Base-by-base conservation (phyloP, 2,329 filamentous ascomycete genomes). In the Aspergillus latus region DNA sequence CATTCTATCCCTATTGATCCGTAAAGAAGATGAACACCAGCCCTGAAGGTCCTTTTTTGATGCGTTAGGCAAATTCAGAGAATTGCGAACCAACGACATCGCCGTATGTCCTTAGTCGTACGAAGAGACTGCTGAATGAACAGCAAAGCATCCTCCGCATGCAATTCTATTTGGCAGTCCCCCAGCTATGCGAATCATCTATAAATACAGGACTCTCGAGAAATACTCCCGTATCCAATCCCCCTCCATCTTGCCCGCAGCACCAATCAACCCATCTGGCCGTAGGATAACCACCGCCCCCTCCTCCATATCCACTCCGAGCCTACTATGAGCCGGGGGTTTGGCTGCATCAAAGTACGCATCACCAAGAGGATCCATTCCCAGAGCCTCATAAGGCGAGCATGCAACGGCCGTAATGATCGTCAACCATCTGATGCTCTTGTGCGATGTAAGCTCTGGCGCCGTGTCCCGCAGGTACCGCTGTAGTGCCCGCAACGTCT, bases 301-400 rank as follows among this genome's bases (percentile, higher is more conserved):
- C 29, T 37, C 29, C 1, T 49, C 37, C 11, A 13, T 5, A 21
- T 42, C 7, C 1, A 57, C n/a, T 4, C 49, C 49, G 1, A 49
- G 29, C 3, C 26, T 32, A 2, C 32, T n/a, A 32, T 57, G 49
- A 5, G 44, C 49, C 5, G 16, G 10, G 2, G 30, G 30, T 34
- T 34, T 44, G 2, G 9, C 32, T 21, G 44, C 7, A 15, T 52
- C 49, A 15, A 52, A 57, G 10, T 57, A 57, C 3, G 44, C 30
- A 10, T 57, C 44, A 9, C 54, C 54, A 5, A 57, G 42, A 1
- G 49, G 43, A 4, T 10, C 36, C 37, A 36, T 52, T 3, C 44
- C 54, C 13, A 57, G 29, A 2, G 50, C 44, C 29, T 57, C 54
- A 16, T 52, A 57, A 15, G 49, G 49, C 3, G 54, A 57, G 13